Evolutionary conservation across 1,284 basidiomycete species (phyloP), one percentile per base, ranked within the genome.

Genomic region (Xerocomus amazonicus): DNA sequence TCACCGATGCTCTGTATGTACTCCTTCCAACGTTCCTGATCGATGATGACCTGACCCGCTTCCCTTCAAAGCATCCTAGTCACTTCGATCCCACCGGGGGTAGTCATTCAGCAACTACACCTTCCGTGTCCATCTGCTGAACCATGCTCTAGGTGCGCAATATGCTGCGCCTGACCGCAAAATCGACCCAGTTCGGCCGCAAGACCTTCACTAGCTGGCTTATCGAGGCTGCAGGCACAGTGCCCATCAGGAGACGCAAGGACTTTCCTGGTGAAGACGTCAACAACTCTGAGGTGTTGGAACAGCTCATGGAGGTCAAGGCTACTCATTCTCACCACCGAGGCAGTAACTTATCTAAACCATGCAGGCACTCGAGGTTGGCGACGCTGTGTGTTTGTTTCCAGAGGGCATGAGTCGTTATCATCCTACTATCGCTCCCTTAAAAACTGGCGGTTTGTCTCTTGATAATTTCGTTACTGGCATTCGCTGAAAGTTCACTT

Each of bases 161-260:
- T 55, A 81, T 91, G 73, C 69, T 93, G 3, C 80, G 90, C 9
- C 69, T 93, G 45, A 93, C 90, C 0, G 90, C 90, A 10, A 93
- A 93, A 63, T 79, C 87, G 27, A 90, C 90, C 1, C 85, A 88
- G 59, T 93, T 93, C 58, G 87, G 90, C 6, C 83, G 76, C 46
- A 76, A 66, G 53, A 92, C 89, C 3, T 90, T 93, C 65, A 90
- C 87, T 3, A 90, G 86, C 56, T 92, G 91, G 90, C 75, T 93
- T 16, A 90, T 93, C 47, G 90, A 92, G 63, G 84, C 83, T 26
- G 87, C 87, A 3, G 90, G 90, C 13, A 90, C 91, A 1, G 77
- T 93, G 1, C 91, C 90, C 0, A 79, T 93, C 40, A 81, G 85
- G 62, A 75, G 91, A 48, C 76, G 80, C 38, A 89, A 86, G 56